phyloP scores from a whole-genome alignment of 352 stramenopile genomes.

The Globisporangium perplexum region DNA sequence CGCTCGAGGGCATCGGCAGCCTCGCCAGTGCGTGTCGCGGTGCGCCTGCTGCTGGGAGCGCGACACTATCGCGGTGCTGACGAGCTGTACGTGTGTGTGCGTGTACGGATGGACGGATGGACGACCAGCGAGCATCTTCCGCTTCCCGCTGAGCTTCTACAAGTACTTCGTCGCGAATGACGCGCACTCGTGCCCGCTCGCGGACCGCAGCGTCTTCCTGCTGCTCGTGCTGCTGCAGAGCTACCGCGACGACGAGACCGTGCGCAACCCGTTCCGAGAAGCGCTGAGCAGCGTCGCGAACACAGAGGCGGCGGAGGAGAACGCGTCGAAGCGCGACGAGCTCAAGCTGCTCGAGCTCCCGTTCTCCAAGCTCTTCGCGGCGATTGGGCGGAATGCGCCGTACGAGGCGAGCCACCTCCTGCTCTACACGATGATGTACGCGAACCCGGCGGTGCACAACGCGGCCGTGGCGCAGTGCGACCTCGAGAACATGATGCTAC shows the following conservation, averaged over 20 bases:
- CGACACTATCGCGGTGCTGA: no score
- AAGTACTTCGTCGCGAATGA: slow-evolving; percentile 61
- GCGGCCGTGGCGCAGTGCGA: slow-evolving; percentile 36
- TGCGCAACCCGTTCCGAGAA: slow-evolving; percentile 60
- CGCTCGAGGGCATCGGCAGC: slow-evolving; percentile 55
- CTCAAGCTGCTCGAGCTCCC: slow-evolving; percentile 27
- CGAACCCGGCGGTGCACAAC: slow-evolving; percentile 48
- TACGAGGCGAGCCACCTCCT: slow-evolving; percentile 69
- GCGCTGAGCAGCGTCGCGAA: slow-evolving; percentile 41
- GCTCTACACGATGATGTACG: slow-evolving; percentile 71
- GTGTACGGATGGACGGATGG: no score
- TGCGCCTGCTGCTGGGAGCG: no score
- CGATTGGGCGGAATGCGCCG: slow-evolving; percentile 41
- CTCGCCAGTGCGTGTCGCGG: slow-evolving; percentile 40
- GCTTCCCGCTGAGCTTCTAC: slow-evolving; percentile 55
- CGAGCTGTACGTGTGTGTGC: background rate
- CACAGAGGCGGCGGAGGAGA: slow-evolving; percentile 13
- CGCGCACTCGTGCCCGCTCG: slow-evolving; percentile 43
- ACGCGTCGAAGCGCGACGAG: slow-evolving; percentile 23
- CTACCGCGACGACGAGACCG: slow-evolving; percentile 39
- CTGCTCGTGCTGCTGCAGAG: slow-evolving; percentile 66
- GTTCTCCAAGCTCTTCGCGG: slow-evolving; percentile 47
- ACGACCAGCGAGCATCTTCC: slow-evolving; percentile 60
- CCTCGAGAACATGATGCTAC: slow-evolving; percentile 45
- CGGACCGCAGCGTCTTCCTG: slow-evolving; percentile 62